These are phyloP conservation scores for Grosmannia serpens DNA, from an alignment of 2,329 filamentous ascomycete species.

Conservation along the genomic window DNA sequence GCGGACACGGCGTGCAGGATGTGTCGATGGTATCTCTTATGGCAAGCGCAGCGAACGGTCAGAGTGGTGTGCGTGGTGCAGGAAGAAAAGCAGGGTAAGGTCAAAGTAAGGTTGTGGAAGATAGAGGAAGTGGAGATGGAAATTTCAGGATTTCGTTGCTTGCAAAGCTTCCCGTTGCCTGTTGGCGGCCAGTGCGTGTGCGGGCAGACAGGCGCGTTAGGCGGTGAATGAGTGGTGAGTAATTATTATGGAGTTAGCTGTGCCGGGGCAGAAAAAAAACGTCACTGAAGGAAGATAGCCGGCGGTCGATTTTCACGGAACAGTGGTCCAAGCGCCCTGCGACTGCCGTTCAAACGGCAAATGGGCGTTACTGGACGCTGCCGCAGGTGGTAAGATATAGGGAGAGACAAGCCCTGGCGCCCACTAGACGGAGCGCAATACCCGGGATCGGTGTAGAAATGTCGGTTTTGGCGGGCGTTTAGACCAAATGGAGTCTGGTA, in stretches of 20 bases:
- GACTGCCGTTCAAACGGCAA: neutral
- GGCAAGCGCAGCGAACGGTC: neutral
- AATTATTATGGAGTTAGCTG: neutral
- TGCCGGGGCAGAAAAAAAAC: neutral
- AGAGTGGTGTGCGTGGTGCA: neutral
- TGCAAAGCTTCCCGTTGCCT: slow-evolving; percentile 2
- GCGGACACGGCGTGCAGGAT: neutral
- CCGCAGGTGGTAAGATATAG: neutral
- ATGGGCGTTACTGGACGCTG: neutral
- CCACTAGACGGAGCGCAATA: neutral
- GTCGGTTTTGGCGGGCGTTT: neutral
- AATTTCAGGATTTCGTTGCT: slow-evolving; percentile 1
- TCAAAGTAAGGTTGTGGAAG: slow-evolving; percentile 15
- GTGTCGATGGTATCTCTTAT: neutral
- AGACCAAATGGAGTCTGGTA: neutral
- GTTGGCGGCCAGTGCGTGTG: neutral
- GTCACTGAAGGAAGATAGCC: neutral
- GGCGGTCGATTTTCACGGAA: neutral
- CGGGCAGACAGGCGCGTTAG: neutral
- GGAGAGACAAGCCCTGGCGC: neutral
- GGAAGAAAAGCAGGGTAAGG: slow-evolving; percentile 9
- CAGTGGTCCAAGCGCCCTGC: neutral
- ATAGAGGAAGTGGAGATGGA: slow-evolving; percentile 1
- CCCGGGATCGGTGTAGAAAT: neutral
- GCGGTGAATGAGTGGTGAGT: slow-evolving; percentile 2